Evolutionary conservation across 352 stramenopile genomes (phyloP), one percentile per base, ranked within the genome.

Genomic region (Phytopythium aichiense): DNA sequence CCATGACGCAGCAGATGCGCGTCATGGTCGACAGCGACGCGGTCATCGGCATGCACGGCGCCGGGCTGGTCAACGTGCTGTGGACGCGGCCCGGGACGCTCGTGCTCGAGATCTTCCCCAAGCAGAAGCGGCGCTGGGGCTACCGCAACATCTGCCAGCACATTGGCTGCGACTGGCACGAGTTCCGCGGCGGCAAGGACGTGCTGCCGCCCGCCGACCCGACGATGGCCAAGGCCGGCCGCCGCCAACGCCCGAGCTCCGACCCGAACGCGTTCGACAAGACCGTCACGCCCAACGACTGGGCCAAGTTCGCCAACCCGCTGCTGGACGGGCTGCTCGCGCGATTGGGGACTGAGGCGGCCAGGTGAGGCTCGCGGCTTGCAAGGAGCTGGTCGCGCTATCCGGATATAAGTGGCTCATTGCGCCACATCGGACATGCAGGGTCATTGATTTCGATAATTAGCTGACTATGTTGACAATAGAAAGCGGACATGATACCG

Each of bases 31-130:
- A 84, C n/a, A 91, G 81, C 50, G 82, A 91, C 58, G 74, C 91
- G 31, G 78, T 94, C 18, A 82, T 94, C 54, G 75, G 82, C 13
- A 94, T 92, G 85, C 85, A 94, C 58, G 85, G 85, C 48, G 85
- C 85, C 22, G 85, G 85, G 33, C 77, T 94, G 54, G 81, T 89
- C 2, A 94, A 94, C 56, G 74, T 92, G 0, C 25, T 91, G 1
- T 94, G 82, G 78, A 61, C 78, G 18, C 69, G 74, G 9, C 80
- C 80, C 0, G 63, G 62, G 60, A 87, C 78, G 25, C 71, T 71
- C 3, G 65, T 94, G 13, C 15, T 92, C n/a, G 82, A 94, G 65
- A 91, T 94, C 61, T 94, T 94, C 55, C 84, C 82, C 0, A 74
- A 90, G 45, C 85, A 94, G 62, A 94, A 12, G 38, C 38, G 38